Percentiles rank a stretch among this genome's conserved stretches.
Evolutionary conservation across 495 filamentous ascomycete genomes (phyloP).

Genomic region (Baudoinia panamericana): DNA sequence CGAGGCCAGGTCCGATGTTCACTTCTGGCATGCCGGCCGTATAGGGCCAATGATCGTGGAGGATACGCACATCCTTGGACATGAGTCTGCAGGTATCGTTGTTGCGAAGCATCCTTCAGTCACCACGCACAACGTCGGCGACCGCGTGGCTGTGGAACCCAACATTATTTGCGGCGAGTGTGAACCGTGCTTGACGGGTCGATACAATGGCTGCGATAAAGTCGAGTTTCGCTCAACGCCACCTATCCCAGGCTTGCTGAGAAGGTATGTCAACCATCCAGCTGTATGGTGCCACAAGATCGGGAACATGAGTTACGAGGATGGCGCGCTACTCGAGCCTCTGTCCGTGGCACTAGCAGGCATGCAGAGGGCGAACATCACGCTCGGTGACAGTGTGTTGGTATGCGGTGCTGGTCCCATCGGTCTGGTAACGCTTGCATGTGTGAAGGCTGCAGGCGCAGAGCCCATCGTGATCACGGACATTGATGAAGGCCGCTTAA

Average conservation of each 20-base stretch:
- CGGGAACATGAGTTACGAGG: conserved; percentile 68
- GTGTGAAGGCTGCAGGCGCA: conserved; percentile 68
- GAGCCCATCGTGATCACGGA: conserved; percentile 83
- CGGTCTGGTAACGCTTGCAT: conserved; percentile 72
- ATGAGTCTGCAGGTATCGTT: conserved; percentile 79
- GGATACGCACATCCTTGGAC: conserved; percentile 77
- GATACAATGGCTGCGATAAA: conserved; percentile 82
- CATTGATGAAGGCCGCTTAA: conserved; percentile 71
- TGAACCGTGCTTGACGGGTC: conserved; percentile 77
- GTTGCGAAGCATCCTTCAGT: conserved; percentile 72
- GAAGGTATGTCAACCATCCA: conserved; percentile 86
- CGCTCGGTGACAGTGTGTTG: conserved; percentile 68
- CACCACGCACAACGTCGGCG: conserved; percentile 58
- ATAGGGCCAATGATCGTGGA: conserved; percentile 91
- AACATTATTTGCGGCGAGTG: conserved; percentile 81
- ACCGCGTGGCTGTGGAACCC: conserved; percentile 82
- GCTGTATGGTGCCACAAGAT: conserved; percentile 92
- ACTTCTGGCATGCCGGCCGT: conserved; percentile 89
- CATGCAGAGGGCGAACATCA: conserved; percentile 63
- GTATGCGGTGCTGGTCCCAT: conserved; percentile 88
- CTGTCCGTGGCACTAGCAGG: conserved; percentile 74
- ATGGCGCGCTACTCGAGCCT: conserved; percentile 77
- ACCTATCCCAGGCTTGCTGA: conserved; percentile 73
- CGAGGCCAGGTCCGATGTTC: conserved; percentile 63
- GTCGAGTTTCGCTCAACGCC: conserved; percentile 81